Base-by-base conservation (phyloP, 495 filamentous ascomycete species). In the Lasiosphaeris hirsuta region DNA sequence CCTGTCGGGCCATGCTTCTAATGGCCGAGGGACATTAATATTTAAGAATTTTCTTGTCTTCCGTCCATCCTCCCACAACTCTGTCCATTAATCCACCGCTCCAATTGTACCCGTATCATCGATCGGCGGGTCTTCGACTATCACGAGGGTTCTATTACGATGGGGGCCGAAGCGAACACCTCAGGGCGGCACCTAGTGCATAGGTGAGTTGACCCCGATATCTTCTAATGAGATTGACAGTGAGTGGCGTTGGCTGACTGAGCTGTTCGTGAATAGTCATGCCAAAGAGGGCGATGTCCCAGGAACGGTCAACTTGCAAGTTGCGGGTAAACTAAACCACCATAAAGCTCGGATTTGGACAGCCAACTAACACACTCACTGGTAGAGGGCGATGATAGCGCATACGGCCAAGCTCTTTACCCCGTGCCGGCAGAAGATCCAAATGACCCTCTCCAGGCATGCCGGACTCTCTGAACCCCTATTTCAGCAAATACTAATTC, bases 341-440 rank as follows among this genome's bases (percentile, higher is more conserved):
- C 7, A 17, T 36, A 19, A 41, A 41, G 11, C 1, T 34, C 17
- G 18, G 4, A 13, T 2, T 4, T 1, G 18, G 10, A 33, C 11
- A n/a, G 3, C 40, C 48, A 13, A 11, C 33, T 42, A 49, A 51
- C 53, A 4, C 13, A 35, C 36, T 23, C 11, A 1, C 10, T 9
- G 11, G 9, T 45, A 77, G 84, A 85, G 69, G 84, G 83, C 48
- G 83, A 87, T 58, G 83, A 85, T 57, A 81, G 79, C 3, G 80
- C 71, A 1, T 84, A 83, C 44, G 84, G 83, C 51, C 82, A 85
- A 58, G 84, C 83, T 3, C 65, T 86, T 18, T 87, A 80, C 57
- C 84, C 83, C 1, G 83, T 86, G 0, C 83, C 84, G 7, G 77
- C 81, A 0, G 81, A 83, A 50, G 83, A 85, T 59, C 84, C 83